These are phyloP conservation scores for Solidago caesia DNA, from an alignment of 129 eudicot genomes.

Conservation along the genomic window DNA sequence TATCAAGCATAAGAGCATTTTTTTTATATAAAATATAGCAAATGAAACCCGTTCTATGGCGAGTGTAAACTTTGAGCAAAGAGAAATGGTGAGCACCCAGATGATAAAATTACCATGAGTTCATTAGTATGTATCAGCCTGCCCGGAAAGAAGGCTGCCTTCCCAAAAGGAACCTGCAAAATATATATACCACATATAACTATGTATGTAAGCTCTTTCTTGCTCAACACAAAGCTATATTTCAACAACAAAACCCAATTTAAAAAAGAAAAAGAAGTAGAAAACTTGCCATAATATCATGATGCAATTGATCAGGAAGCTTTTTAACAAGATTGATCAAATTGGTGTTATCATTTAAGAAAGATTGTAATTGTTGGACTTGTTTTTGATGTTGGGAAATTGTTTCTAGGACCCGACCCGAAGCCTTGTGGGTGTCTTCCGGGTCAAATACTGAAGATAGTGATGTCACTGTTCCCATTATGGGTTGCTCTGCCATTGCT, in stretches of 20 bases:
- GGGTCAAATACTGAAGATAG: conserved; percentile 56
- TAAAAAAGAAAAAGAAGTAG: too few relatives aligned
- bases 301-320: conserved; percentile 82
- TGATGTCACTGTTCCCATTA: conserved; percentile 74
- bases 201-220: neutral
- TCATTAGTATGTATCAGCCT: conserved; percentile 84
- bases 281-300: conserved; percentile 60
- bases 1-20: too few relatives aligned
- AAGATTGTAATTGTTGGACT: conserved; percentile 48
- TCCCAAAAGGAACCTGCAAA: conserved; percentile 85
- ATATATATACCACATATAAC: neutral
- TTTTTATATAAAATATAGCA: too few relatives aligned
- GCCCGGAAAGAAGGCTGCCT: conserved; percentile 92
- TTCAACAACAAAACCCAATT: too few relatives aligned
- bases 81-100: neutral
- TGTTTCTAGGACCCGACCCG: conserved; percentile 51
- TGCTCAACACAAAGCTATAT: too few relatives aligned
- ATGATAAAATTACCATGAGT: conserved; percentile 51
- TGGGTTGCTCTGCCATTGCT: conserved; percentile 33
- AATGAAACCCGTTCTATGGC: neutral
- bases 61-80: neutral
- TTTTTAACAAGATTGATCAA: conserved; percentile 63
- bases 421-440: conserved; percentile 70
- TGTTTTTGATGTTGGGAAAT: conserved; percentile 48
- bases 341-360: conserved; percentile 53